Conservation (phyloP, 2,329 filamentous ascomycete genomes). For the Arthrobotrys sinensis region DNA sequence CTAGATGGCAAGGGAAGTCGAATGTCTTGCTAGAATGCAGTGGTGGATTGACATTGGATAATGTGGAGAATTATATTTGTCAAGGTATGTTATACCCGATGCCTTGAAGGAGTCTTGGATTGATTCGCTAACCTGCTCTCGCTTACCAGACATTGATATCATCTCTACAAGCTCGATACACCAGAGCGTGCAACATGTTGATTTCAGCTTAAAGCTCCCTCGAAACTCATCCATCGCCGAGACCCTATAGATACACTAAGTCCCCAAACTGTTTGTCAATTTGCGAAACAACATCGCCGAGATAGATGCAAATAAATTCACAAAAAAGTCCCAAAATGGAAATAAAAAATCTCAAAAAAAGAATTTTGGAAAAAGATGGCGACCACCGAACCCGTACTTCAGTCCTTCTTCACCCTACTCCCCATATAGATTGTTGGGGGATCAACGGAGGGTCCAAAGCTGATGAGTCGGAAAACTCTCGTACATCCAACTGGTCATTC, state of each 20-base stretch:
- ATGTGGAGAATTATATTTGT: slow-evolving; percentile 85
- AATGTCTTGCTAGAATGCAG: slow-evolving; percentile 90
- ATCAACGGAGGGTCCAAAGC: background rate
- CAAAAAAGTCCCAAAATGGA: background rate
- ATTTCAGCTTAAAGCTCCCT: slow-evolving; percentile 94
- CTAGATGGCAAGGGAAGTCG: slow-evolving; percentile 80
- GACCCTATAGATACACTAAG: slow-evolving; percentile 61
- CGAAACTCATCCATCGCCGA: slow-evolving; percentile 63
- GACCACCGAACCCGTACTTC: slow-evolving; percentile 7
- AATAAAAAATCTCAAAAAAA: background rate
- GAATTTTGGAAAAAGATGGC: background rate
- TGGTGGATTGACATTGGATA: slow-evolving; percentile 87
- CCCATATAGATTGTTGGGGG: background rate
- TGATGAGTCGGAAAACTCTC: background rate
- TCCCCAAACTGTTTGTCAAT: slow-evolving; percentile 8
- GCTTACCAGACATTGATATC: slow-evolving; percentile 83
- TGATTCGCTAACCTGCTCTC: slow-evolving; percentile 19
- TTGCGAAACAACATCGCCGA: background rate
- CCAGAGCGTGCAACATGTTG: slow-evolving; percentile 83
- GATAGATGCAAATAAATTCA: background rate
- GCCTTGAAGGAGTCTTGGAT: slow-evolving; percentile 65
- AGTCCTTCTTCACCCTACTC: background rate
- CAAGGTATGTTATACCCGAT: slow-evolving; percentile 72
- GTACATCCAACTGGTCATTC: background rate
- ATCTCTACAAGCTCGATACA: slow-evolving; percentile 97